A percentile compares a stretch with the other conserved stretches of the same genome.
These are phyloP conservation scores for Plasmodium ovale DNA, from an alignment of 169 alveolate species.

Conservation along the genomic window DNA sequence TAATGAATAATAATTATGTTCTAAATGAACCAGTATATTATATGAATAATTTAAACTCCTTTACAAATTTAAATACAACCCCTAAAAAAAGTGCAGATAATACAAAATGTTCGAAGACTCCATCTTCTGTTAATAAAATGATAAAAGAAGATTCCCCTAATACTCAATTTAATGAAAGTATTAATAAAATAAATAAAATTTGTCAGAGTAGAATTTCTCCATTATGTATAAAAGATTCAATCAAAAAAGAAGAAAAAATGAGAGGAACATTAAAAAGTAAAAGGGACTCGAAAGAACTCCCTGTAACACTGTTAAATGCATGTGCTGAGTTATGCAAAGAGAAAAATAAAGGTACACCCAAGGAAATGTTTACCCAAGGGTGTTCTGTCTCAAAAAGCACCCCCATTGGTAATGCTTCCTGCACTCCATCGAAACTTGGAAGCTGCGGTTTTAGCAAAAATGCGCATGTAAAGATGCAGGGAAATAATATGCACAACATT, in stretches of 20 bases:
- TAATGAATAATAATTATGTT: neutral
- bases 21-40: constrained; percentile 28
- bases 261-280: constrained; percentile 14
- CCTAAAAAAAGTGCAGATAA: constrained; percentile 43
- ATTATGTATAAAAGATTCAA: constrained; percentile 66
- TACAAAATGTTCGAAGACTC: neutral
- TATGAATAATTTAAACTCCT: constrained; percentile 27
- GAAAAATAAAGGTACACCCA: constrained; percentile 41
- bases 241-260: constrained; percentile 54
- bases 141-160: constrained; percentile 67
- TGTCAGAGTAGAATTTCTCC: constrained; percentile 73
- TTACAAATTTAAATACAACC: constrained; percentile 37
- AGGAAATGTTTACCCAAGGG: constrained; percentile 2
- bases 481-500: neutral
- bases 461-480: no score
- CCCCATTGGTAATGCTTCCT: neutral
- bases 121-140: constrained; percentile 57
- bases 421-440: constrained; percentile 8
- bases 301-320: constrained; percentile 61
- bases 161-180: constrained; percentile 70
- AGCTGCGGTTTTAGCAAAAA: no score
- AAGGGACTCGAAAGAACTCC: constrained; percentile 52
- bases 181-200: constrained; percentile 66
- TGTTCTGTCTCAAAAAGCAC: neutral
- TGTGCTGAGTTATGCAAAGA: constrained; percentile 73